Evolutionary conservation across 768 basidiomycete species (phyloP), one percentile per base, ranked within the genome.

Genomic region (Suillus subalutaceus): DNA sequence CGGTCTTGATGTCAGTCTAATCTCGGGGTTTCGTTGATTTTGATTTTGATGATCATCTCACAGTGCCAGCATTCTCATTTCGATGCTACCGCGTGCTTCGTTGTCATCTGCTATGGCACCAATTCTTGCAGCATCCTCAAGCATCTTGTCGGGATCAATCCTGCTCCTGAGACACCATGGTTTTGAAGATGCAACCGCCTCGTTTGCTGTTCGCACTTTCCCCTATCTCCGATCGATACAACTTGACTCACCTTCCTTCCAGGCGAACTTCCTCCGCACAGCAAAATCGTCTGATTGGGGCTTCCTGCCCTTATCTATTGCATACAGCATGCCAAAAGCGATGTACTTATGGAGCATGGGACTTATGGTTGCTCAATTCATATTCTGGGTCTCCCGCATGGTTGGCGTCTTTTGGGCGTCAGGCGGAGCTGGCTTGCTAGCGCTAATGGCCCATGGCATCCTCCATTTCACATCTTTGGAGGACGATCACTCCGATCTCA

Each of bases 281-380:
- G 70, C 77, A 12, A 75, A 80, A 35, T 81, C 80, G 0, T 71
- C 77, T 8, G 74, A 63, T 32, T 80, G 79, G 69, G 81, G 81
- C 44, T 85, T 85, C 73, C 81, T 83, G 67, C 72, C 76, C 62
- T 73, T 80, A 37, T 83, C 85, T 15, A 72, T 88, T 40, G 70
- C 78, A 3, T 86, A 81, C 70, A 75, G 83, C 40, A 76, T 87
- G 18, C 88, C 88, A 0, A 80, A 79, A 53, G 78, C 84, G 0
- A 72, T 84, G 32, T 80, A 81, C 66, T 72, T 86, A 57, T 87
- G 84, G 82, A 81, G 82, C 32, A 53, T 76, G 2, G 66, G 50
- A n/a, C 58, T 71, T 50, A 67, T 71, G 48, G 67, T 71, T 1
- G 35, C 63, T n/a, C 75, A 76, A 59, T 62, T 65, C n/a, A 13